These are phyloP conservation scores for Modicella reniformis DNA, from an alignment of 371 early-diverging fungal genomes.

Conservation along the genomic window DNA sequence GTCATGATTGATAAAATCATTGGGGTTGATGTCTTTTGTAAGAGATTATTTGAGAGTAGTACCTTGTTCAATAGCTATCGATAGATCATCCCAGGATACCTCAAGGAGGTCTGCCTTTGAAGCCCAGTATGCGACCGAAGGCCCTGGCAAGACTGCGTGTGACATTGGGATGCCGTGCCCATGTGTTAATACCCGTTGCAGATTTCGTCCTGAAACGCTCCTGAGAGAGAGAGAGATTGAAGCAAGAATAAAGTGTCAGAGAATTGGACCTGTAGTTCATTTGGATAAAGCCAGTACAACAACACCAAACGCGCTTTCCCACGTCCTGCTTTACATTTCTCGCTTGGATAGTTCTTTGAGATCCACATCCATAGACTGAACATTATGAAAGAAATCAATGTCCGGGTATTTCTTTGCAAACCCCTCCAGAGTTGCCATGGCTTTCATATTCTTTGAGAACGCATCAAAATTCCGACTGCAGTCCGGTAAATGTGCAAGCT, in stretches of 20 bases:
- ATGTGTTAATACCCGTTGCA: constrained; percentile 58
- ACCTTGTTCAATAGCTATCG: constrained; percentile 56
- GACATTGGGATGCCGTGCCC: constrained; percentile 68
- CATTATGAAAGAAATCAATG: constrained; percentile 63
- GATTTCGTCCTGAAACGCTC: constrained; percentile 28
- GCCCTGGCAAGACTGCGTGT: constrained; percentile 63
- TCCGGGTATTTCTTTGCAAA: constrained; percentile 63
- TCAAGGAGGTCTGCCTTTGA: constrained; percentile 47
- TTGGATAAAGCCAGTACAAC: background rate
- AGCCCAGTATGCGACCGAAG: constrained; percentile 68
- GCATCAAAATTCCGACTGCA: constrained; percentile 56
- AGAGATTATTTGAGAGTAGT: no score
- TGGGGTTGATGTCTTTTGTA: no score
- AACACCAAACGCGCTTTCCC: background rate
- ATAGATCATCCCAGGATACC: constrained; percentile 58
- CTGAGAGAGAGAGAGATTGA: no score
- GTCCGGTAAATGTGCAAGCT: constrained; percentile 34
- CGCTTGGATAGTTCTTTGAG: constrained; percentile 53
- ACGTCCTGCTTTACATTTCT: constrained; percentile 57
- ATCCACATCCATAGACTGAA: constrained; percentile 57
- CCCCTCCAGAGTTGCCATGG: constrained; percentile 63
- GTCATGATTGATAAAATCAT: no score
- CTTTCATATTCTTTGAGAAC: constrained; percentile 62
- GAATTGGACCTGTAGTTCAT: no score
- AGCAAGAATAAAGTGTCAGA: background rate